Percentiles rank a stretch among this genome's conserved stretches.
These are phyloP conservation scores for Dendrocalamus latiflorus DNA, from an alignment of 202 grass and related monocot species.

Conservation along the genomic window DNA sequence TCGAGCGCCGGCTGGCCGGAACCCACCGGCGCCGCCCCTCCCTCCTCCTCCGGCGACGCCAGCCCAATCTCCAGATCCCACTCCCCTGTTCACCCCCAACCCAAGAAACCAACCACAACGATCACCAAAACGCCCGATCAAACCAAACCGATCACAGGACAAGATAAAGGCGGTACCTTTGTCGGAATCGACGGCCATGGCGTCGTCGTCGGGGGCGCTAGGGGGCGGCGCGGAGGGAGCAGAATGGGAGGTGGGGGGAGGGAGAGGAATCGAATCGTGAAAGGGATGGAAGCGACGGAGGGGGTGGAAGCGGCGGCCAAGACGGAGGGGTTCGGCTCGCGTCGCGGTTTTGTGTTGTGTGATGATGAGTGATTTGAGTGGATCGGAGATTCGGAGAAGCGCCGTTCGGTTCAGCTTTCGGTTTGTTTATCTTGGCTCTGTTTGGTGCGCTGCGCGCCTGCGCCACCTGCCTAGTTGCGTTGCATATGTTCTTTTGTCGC, in stretches of 20 bases:
- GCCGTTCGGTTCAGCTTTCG: neutral
- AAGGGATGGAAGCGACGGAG: constrained; percentile 14
- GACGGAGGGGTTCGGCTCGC: neutral
- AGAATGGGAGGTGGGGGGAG: constrained; percentile 35
- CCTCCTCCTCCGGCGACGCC: constrained; percentile 33
- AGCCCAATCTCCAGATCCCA: constrained; percentile 46
- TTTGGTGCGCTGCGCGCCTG: constrained; percentile 1
- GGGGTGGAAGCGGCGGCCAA: neutral
- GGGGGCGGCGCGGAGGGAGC: neutral
- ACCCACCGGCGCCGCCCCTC: neutral
- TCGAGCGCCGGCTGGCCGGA: neutral
- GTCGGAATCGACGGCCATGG: constrained; percentile 42
- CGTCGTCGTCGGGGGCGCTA: constrained; percentile 15
- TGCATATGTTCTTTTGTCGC: constrained; percentile 42
- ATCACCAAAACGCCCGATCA: constrained; percentile 6
- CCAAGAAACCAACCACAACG: neutral
- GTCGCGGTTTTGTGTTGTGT: neutral
- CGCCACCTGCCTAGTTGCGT: constrained; percentile 22
- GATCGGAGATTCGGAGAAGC: neutral
- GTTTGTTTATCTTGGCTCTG: constrained; percentile 30
- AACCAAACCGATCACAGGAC: neutral
- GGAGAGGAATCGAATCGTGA: constrained; percentile 20
- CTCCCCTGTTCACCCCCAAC: constrained; percentile 20
- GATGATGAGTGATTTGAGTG: neutral
- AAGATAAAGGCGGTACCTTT: constrained; percentile 28